These are phyloP conservation scores for Diaporthe sp. DNA, from an alignment of 2,329 filamentous ascomycete genomes.

Conservation along the genomic window DNA sequence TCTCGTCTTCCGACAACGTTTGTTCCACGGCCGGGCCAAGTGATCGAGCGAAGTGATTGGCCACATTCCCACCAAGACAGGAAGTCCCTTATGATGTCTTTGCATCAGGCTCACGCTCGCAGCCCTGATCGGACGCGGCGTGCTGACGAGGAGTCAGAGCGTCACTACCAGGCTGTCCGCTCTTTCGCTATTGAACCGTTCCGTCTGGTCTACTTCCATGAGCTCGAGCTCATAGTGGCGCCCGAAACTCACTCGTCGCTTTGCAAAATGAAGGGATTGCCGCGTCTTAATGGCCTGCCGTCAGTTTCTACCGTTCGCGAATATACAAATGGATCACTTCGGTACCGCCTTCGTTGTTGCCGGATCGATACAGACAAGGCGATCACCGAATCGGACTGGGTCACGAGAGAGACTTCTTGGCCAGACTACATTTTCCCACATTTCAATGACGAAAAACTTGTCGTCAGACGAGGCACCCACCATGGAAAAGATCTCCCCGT, in stretches of 20 bases:
- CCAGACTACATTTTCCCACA: slow-evolving; percentile 77
- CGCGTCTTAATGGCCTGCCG: slow-evolving; percentile 45
- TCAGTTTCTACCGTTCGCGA: slow-evolving; percentile 52
- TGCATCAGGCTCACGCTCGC: slow-evolving; percentile 62
- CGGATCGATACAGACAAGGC: slow-evolving; percentile 42
- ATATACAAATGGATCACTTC: slow-evolving; percentile 66
- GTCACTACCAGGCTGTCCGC: slow-evolving; percentile 71
- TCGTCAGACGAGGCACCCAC: slow-evolving; percentile 76
- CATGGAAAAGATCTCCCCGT: slow-evolving; percentile 82
- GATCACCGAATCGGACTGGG: slow-evolving; percentile 70
- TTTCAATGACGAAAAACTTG: slow-evolving; percentile 73
- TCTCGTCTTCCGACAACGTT: slow-evolving; percentile 2
- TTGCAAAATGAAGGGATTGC: slow-evolving; percentile 47
- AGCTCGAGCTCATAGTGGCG: slow-evolving; percentile 62
- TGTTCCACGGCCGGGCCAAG: slow-evolving; percentile 46
- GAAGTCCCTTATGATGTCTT: slow-evolving; percentile 57
- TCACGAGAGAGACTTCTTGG: slow-evolving; percentile 76
- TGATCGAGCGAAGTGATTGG: slow-evolving; percentile 52
- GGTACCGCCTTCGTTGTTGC: slow-evolving; percentile 80
- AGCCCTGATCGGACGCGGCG: slow-evolving; percentile 62
- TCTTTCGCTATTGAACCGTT: slow-evolving; percentile 64
- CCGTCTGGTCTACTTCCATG: slow-evolving; percentile 53
- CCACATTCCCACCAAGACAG: slow-evolving; percentile 58
- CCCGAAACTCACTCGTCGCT: slow-evolving; percentile 54
- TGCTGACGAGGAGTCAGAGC: slow-evolving; percentile 46